A percentile compares a stretch with the other conserved stretches of the same genome.
These are phyloP conservation scores for Atkinsonella hypoxylon DNA, from an alignment of 2,329 filamentous ascomycete genomes.

Conservation along the genomic window DNA sequence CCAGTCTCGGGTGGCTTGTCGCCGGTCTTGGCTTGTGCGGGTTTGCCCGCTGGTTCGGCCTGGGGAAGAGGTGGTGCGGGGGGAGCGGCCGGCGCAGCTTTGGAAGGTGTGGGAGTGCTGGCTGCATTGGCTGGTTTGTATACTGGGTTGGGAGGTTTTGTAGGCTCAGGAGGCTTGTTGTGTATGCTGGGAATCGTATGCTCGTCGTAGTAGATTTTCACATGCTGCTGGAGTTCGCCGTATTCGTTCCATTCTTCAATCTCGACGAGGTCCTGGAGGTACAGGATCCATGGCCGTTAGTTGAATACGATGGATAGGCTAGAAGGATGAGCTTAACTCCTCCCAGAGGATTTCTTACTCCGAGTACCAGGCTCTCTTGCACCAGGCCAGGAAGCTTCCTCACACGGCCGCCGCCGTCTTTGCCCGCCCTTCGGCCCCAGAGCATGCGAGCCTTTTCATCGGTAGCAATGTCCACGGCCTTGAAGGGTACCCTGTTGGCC, in stretches of 20 bases:
- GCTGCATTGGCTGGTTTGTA: conserved; percentile 13
- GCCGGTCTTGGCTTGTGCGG: conserved; percentile 13
- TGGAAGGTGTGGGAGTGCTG: conserved; percentile 7
- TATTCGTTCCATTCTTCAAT: conserved; percentile 99
- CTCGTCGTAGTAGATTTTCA: conserved; percentile 57
- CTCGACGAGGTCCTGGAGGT: conserved; percentile 69
- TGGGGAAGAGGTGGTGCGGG: conserved; percentile 8
- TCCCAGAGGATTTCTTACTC: conserved; percentile 44
- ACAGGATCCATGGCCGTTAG: neutral
- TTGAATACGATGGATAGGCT: neutral
- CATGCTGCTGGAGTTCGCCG: conserved; percentile 80
- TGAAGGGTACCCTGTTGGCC: conserved; percentile 89
- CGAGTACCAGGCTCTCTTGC: conserved; percentile 74
- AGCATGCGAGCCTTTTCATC: conserved; percentile 81
- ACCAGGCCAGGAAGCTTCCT: conserved; percentile 83
- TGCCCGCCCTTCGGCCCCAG: conserved; percentile 74
- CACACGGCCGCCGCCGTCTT: conserved; percentile 45
- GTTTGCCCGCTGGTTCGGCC: conserved; percentile 12
- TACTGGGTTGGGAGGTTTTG: conserved; percentile 17
- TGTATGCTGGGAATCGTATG: conserved; percentile 44
- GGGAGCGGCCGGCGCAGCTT: conserved; percentile 12
- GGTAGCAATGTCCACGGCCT: conserved; percentile 80
- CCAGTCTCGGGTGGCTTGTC: conserved; percentile 14
- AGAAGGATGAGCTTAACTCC: no score
- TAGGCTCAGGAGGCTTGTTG: conserved; percentile 34